Base-by-base conservation (phyloP, 2,329 filamentous ascomycete species). In the Lojkania enalia region DNA sequence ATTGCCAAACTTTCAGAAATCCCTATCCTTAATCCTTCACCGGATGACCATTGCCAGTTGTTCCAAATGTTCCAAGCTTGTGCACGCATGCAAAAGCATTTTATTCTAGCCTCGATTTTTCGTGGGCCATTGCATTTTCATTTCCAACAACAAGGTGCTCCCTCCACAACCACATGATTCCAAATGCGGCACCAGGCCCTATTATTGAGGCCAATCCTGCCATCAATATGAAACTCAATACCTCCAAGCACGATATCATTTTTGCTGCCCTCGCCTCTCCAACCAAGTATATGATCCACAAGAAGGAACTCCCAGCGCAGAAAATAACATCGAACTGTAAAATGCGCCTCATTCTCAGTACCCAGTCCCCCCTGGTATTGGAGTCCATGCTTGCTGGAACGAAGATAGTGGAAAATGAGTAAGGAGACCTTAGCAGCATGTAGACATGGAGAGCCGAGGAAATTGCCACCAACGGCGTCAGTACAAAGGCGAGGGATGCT, bases 261-360 rank as follows among this genome's bases (percentile, higher is more conserved):
- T 27, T 27, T 27, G 7, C 23, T 7, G n/a, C 23, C 42, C 27
- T 25, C 36, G 35, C 39, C 16, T 39, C 35, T 2, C 13, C 5
- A 5, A n/a, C 27, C 20, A 41, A 9, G 35, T 35, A 41, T 20
- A 14, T 11, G 7, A 40, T 14, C 43, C 43, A 46, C 5, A 41
- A 13, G 18, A 41, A 21, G 3, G 37, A 13, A 29, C 37, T 32
- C 21, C 20, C 43, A 19, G 31, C 48, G 1, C 40, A 21, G 20
- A 46, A 21, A 13, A 46, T 9, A 16, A 48, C 35, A 39, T 54
- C 51, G 16, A 38, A 48, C 27, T 52, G 44, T 32, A 54, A n/a
- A 13, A 48, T 40, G 3, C 44, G 38, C 14, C 42, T 36, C 36
- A 54, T 49, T 19, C 47, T 27, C 25, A 23, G 18, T n/a, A 33